Evolutionary conservation across 257 asterid genomes (phyloP).

Genomic region (Solanum pinnatisectum): DNA sequence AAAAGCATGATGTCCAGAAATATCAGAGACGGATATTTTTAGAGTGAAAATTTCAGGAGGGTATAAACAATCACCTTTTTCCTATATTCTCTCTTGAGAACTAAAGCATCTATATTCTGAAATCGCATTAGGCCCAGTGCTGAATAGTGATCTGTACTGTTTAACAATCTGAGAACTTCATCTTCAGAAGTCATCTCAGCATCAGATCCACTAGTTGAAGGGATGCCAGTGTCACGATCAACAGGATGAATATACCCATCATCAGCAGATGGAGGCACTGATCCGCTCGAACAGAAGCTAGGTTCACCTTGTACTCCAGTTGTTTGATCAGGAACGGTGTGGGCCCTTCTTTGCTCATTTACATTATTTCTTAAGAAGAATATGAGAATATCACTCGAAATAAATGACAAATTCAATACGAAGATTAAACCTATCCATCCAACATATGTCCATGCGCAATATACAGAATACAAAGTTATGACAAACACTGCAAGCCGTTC

Average conservation of each 20-base stretch:
- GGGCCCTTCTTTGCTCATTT: constrained; percentile 45
- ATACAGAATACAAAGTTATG: constrained; percentile 53
- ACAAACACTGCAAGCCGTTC: constrained; percentile 72
- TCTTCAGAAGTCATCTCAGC: constrained; percentile 72
- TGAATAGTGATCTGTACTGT: constrained; percentile 70
- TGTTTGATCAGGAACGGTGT: constrained; percentile 51
- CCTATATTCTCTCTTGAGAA: constrained; percentile 76
- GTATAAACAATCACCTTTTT: constrained; percentile 53
- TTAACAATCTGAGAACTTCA: constrained; percentile 71
- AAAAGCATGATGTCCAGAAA: background rate
- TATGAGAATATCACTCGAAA: constrained; percentile 74
- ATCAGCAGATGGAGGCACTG: constrained; percentile 35
- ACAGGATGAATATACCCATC: constrained; percentile 23
- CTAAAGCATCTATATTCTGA: constrained; percentile 52
- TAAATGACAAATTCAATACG: constrained; percentile 74
- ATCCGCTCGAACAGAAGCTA: constrained; percentile 32
- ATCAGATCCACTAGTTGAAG: constrained; percentile 82
- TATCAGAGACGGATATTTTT: background rate
- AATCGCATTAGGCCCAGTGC: constrained; percentile 78
- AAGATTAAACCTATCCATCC: constrained; percentile 72
- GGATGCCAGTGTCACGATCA: constrained; percentile 54
- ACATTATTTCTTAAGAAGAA: constrained; percentile 54
- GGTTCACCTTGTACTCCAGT: constrained; percentile 47
- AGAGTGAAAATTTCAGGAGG: background rate
- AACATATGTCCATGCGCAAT: constrained; percentile 71